Percentiles rank a stretch among this genome's conserved stretches.
These are phyloP conservation scores for Yamadazyma dushanensis DNA, from an alignment of 1,139 yeast genomes.

Conservation along the genomic window DNA sequence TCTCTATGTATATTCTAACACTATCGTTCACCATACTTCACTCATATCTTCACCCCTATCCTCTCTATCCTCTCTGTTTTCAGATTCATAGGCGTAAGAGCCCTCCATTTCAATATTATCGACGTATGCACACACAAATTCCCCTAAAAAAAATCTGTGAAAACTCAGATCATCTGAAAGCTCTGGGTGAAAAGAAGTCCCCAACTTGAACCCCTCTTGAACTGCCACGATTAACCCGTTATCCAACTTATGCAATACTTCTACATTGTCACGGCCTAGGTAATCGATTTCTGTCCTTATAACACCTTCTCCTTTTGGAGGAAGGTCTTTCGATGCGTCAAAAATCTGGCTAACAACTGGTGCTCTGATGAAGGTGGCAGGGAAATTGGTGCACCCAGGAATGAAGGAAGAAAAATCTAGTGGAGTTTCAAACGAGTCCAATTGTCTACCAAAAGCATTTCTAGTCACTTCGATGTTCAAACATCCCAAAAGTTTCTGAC, in stretches of 20 bases:
- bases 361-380: constrained; percentile 73
- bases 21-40: no score
- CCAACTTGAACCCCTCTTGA: constrained; percentile 63
- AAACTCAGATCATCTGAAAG: constrained; percentile 58
- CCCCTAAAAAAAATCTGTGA: constrained; percentile 71
- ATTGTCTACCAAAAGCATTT: constrained; percentile 80
- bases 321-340: constrained; percentile 7
- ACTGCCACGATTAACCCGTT: constrained; percentile 65
- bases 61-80: no score
- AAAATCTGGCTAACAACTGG: constrained; percentile 58
- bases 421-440: constrained; percentile 58
- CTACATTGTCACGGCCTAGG: constrained; percentile 32
- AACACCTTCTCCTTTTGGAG: constrained; percentile 20
- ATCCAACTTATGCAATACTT: constrained; percentile 42
- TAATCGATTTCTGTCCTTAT: constrained; percentile 28
- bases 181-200: constrained; percentile 85
- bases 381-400: constrained; percentile 41
- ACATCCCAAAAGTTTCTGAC: constrained; percentile 67
- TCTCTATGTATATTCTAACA: no score
- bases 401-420: constrained; percentile 54
- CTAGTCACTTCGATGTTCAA: constrained; percentile 64
- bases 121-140: constrained; percentile 36
- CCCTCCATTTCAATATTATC: neutral
- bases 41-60: no score
- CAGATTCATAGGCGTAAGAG: neutral